phyloP scores from a whole-genome alignment of 2,329 filamentous ascomycete species.

The Dactylellina sp. region DNA sequence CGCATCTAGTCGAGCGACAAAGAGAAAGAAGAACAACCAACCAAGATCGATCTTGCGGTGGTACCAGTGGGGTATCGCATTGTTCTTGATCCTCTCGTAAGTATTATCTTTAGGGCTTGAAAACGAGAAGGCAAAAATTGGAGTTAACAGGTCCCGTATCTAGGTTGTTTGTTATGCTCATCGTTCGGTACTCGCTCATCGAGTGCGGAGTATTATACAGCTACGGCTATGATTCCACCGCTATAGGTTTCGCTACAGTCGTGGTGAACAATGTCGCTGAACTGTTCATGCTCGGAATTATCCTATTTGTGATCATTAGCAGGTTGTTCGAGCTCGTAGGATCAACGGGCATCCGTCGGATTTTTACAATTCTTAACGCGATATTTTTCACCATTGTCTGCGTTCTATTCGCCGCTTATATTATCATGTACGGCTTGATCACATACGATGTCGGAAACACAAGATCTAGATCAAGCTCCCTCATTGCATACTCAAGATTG shows the following conservation, averaged over 20 bases:
- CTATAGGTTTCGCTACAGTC: constrained; percentile 18
- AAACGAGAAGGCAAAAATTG: not conserved
- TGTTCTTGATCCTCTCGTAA: constrained; percentile 48
- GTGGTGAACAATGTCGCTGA: constrained; percentile 27
- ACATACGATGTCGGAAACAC: constrained; percentile 8
- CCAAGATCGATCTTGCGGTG: constrained; percentile 43
- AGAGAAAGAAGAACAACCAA: constrained; percentile 37
- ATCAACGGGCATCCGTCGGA: constrained; percentile 15
- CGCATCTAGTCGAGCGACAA: constrained; percentile 12
- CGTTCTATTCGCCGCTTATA: constrained; percentile 16
- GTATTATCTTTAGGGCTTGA: not conserved
- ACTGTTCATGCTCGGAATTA: constrained; percentile 34
- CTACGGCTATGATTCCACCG: constrained; percentile 6
- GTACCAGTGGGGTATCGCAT: constrained; percentile 43
- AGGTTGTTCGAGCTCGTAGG: constrained; percentile 34
- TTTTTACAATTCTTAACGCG: constrained; percentile 8
- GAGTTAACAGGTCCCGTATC: not conserved
- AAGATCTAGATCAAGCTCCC: not conserved
- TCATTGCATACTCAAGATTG: not conserved
- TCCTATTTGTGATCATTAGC: constrained; percentile 25
- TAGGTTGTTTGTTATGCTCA: constrained; percentile 38
- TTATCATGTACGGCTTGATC: constrained; percentile 24
- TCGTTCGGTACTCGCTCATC: constrained; percentile 18
- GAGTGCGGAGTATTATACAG: constrained; percentile 35
- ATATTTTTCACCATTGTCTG: constrained; percentile 29